These are phyloP conservation scores for Cladobotryum mycophilum DNA, from an alignment of 2,329 filamentous ascomycete genomes.

Conservation along the genomic window DNA sequence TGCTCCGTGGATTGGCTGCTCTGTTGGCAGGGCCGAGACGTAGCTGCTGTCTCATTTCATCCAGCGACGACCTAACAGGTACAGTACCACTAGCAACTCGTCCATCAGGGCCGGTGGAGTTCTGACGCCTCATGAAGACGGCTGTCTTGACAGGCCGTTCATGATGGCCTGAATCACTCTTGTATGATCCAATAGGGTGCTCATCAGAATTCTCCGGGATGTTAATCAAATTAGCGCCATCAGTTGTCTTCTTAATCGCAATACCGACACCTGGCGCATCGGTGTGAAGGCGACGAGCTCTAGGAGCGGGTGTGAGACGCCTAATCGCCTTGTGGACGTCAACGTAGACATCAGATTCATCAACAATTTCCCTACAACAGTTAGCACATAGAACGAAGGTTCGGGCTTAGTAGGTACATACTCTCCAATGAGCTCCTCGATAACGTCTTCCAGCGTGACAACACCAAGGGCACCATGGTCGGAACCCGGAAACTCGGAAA, in stretches of 20 bases:
- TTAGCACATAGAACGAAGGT: constrained; percentile 11
- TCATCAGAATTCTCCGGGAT: constrained; percentile 38
- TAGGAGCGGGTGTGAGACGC: constrained; percentile 77
- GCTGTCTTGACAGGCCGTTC: constrained; percentile 46
- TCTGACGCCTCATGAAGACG: constrained; percentile 54
- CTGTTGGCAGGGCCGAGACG: constrained; percentile 63
- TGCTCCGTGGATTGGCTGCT: constrained; percentile 54
- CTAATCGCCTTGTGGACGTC: constrained; percentile 98
- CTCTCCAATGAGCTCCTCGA: constrained; percentile 98
- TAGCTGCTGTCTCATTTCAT: constrained; percentile 57
- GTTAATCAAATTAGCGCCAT: constrained; percentile 27
- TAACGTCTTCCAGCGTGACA: constrained; percentile 94
- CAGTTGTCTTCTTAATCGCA: constrained; percentile 25
- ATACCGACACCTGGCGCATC: constrained; percentile 26
- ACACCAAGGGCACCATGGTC: constrained; percentile 87
- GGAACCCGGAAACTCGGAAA: constrained; percentile 85
- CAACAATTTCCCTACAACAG: constrained; percentile 77
- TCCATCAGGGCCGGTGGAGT: constrained; percentile 50
- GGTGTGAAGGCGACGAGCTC: constrained; percentile 51
- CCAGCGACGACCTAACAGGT: constrained; percentile 53
- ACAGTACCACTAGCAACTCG: constrained; percentile 41
- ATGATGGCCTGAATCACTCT: constrained; percentile 32
- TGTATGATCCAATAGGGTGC: constrained; percentile 29
- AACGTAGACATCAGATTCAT: constrained; percentile 96
- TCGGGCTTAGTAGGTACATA: constrained; percentile 40